phyloP scores from a whole-genome alignment of 2,329 filamentous ascomycete species.

The Hymenoscyphus linearis region DNA sequence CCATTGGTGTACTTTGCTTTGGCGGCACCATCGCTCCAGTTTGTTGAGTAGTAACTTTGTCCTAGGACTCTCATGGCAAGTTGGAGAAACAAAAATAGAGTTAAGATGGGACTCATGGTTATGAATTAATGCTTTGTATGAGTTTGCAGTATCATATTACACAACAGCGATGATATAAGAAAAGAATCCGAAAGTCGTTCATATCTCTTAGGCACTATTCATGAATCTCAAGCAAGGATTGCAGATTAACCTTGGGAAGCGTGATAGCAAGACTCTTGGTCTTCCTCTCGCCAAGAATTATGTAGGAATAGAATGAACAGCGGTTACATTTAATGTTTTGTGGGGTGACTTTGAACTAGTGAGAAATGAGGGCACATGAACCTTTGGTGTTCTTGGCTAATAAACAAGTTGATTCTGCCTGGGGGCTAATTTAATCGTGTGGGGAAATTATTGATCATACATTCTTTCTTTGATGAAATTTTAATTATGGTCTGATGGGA shows the following conservation, averaged over 20 bases:
- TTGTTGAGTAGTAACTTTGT: slow-evolving; percentile 53
- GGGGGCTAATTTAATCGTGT: background rate
- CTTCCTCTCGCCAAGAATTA: background rate
- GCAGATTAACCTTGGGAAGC: background rate
- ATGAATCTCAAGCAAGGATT: background rate
- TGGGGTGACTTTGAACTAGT: background rate
- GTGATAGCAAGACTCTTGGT: background rate
- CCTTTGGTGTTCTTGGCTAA: background rate
- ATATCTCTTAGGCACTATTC: background rate
- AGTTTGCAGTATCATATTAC: background rate
- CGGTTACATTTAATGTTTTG: background rate
- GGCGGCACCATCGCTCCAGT: slow-evolving; percentile 50
- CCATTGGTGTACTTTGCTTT: slow-evolving; percentile 51
- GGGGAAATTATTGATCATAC: background rate
- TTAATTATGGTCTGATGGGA: background rate
- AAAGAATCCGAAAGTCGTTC: background rate
- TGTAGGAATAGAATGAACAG: background rate
- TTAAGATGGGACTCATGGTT: slow-evolving; percentile 20
- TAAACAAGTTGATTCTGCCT: background rate
- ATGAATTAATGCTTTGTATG: background rate
- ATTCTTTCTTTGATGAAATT: background rate
- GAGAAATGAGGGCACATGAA: background rate
- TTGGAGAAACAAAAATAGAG: slow-evolving; percentile 14
- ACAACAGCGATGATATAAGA: background rate
- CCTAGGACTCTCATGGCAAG: slow-evolving; percentile 11